phyloP scores from a whole-genome alignment of 495 filamentous ascomycete genomes.

The Penicillium silybi region DNA sequence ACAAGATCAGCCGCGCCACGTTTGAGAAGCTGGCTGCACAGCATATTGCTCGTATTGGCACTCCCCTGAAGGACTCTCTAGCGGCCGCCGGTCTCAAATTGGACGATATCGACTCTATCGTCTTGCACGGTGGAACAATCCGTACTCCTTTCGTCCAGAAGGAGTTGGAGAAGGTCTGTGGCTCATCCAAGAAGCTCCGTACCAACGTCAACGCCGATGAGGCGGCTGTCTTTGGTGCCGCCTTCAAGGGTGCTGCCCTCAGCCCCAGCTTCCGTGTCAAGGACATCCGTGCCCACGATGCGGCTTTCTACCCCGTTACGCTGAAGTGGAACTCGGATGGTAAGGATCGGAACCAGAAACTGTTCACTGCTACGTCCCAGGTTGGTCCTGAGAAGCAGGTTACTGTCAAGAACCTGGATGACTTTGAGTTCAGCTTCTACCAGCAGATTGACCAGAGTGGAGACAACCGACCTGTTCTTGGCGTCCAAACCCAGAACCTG shows the following conservation, averaged over 20 bases:
- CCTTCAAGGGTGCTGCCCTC: constrained; percentile 86
- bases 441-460: constrained; percentile 58
- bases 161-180: constrained; percentile 72
- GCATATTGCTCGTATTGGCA: constrained; percentile 63
- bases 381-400: constrained; percentile 81
- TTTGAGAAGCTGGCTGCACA: constrained; percentile 79
- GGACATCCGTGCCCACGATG: constrained; percentile 80
- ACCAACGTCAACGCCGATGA: constrained; percentile 97
- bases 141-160: constrained; percentile 94
- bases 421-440: constrained; percentile 78
- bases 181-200: constrained; percentile 71
- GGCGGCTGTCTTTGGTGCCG: constrained; percentile 93
- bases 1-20: constrained; percentile 75
- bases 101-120: constrained; percentile 79
- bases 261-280: constrained; percentile 96
- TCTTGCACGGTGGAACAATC: constrained; percentile 86
- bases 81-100: constrained; percentile 66
- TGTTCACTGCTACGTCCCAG: constrained; percentile 76
- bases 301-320: constrained; percentile 64
- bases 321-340: constrained; percentile 61
- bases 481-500: constrained; percentile 73
- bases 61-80: constrained; percentile 71
- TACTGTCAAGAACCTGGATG: constrained; percentile 78
- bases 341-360: constrained; percentile 64
- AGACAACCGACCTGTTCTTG: constrained; percentile 47